Evolutionary conservation across 148 eudicot species (phyloP).

Genomic region (Heliamphora exappendiculata): DNA sequence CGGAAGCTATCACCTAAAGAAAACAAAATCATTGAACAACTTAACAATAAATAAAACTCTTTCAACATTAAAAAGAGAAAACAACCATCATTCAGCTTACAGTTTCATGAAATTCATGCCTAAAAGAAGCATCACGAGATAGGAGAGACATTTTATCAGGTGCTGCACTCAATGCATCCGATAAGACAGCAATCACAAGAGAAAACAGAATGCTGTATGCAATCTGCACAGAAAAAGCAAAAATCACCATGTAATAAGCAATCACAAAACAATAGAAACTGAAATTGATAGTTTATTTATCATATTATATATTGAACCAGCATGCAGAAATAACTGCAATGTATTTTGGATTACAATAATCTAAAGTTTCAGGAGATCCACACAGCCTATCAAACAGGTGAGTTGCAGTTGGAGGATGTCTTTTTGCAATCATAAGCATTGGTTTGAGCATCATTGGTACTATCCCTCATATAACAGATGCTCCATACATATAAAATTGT

Average conservation of each 20-base stretch:
- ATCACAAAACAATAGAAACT: constrained; percentile 7
- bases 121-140: constrained; percentile 67
- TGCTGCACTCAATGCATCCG: constrained; percentile 77
- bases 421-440: not conserved
- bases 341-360: not conserved
- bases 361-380: not conserved
- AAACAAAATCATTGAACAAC: constrained; percentile 19
- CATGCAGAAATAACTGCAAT: not conserved
- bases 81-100: constrained; percentile 39
- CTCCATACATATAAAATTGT: not conserved
- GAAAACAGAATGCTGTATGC: constrained; percentile 74
- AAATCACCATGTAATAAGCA: constrained; percentile 3
- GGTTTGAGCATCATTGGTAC: not conserved
- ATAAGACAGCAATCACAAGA: constrained; percentile 71
- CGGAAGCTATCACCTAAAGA: constrained; percentile 54
- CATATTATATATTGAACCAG: not conserved
- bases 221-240: constrained; percentile 47
- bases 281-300: not conserved
- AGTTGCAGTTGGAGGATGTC: too few relatives aligned
- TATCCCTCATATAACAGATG: not conserved
- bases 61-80: not conserved
- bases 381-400: not conserved
- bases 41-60: not conserved
- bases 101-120: constrained; percentile 74
- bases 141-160: constrained; percentile 64